Conservation (phyloP, 1,284 basidiomycete species). For the Kwoniella shivajii region DNA sequence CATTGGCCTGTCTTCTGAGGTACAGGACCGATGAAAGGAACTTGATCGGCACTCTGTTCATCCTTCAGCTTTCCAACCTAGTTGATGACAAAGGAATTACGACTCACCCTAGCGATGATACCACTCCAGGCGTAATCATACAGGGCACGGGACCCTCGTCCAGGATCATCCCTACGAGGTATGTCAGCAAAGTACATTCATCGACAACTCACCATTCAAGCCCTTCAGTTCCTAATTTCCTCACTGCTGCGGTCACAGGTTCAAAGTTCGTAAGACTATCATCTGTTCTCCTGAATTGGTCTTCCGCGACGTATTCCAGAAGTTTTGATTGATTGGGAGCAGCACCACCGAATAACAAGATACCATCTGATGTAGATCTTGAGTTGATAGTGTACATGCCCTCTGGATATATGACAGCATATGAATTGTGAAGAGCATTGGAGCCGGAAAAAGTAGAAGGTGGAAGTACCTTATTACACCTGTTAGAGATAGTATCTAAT, state of each 20-base stretch:
- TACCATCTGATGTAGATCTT: slow-evolving; percentile 18
- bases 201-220: slow-evolving; percentile 19
- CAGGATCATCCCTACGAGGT: slow-evolving; percentile 9
- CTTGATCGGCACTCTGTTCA: slow-evolving; percentile 28
- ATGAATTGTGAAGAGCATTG: slow-evolving; percentile 24
- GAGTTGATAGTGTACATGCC: slow-evolving; percentile 25
- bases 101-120: slow-evolving; percentile 27
- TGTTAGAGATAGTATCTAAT: not conserved
- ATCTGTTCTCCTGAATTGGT: slow-evolving; percentile 16
- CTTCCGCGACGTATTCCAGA: slow-evolving; percentile 20
- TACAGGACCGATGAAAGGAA: slow-evolving; percentile 34
- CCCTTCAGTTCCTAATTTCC: slow-evolving; percentile 13
- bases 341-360: slow-evolving; percentile 23
- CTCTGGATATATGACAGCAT: slow-evolving; percentile 18
- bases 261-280: slow-evolving; percentile 30
- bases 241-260: slow-evolving; percentile 27
- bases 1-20: slow-evolving; percentile 35
- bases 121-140: slow-evolving; percentile 34
- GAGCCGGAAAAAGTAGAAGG: slow-evolving; percentile 21
- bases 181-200: not conserved
- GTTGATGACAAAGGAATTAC: no score
- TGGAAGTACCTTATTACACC: slow-evolving; percentile 22
- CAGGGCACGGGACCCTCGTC: slow-evolving; percentile 5
- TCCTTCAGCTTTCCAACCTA: not conserved
- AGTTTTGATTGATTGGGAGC: slow-evolving; percentile 19